Evolutionary conservation across 345 rosid species (phyloP).

Genomic region (Salix dunnii): DNA sequence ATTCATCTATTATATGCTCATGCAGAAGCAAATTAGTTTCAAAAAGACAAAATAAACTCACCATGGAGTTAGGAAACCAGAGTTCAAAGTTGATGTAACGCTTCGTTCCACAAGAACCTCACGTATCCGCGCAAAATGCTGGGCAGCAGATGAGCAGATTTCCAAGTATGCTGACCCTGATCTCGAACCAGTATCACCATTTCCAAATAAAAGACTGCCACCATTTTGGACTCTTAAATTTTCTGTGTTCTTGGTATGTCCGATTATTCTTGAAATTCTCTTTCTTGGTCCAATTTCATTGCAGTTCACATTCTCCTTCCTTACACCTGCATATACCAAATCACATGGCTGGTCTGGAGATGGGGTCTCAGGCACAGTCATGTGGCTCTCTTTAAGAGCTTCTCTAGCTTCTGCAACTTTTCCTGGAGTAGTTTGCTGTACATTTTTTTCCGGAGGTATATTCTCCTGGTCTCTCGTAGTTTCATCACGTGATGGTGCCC

Average conservation of each 20-base stretch:
- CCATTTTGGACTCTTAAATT: slow-evolving; percentile 57
- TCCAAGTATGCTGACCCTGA: slow-evolving; percentile 73
- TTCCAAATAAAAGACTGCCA: slow-evolving; percentile 53
- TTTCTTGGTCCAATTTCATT: slow-evolving; percentile 72
- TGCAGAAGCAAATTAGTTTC: neutral
- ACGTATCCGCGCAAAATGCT: slow-evolving; percentile 85
- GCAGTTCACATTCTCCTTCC: slow-evolving; percentile 72
- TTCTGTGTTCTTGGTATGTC: slow-evolving; percentile 50
- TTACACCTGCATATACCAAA: slow-evolving; percentile 39
- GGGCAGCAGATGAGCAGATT: slow-evolving; percentile 85
- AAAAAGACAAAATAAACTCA: slow-evolving; percentile 29
- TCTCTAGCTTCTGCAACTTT: slow-evolving; percentile 52
- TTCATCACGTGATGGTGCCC: slow-evolving; percentile 41
- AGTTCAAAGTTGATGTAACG: slow-evolving; percentile 81
- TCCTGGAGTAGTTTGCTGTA: slow-evolving; percentile 74
- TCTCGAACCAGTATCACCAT: slow-evolving; percentile 48
- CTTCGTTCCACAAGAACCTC: slow-evolving; percentile 89
- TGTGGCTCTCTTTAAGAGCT: slow-evolving; percentile 58
- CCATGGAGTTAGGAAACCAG: slow-evolving; percentile 95
- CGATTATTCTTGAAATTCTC: slow-evolving; percentile 62
- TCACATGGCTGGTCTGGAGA: slow-evolving; percentile 95
- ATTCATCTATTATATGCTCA: neutral
- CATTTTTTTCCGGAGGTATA: slow-evolving; percentile 64
- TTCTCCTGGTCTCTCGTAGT: slow-evolving; percentile 70
- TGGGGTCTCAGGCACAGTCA: slow-evolving; percentile 97